Evolutionary conservation across 78 protist genomes (phyloP).

Genomic region (Paratrimastix pyriformis): DNA sequence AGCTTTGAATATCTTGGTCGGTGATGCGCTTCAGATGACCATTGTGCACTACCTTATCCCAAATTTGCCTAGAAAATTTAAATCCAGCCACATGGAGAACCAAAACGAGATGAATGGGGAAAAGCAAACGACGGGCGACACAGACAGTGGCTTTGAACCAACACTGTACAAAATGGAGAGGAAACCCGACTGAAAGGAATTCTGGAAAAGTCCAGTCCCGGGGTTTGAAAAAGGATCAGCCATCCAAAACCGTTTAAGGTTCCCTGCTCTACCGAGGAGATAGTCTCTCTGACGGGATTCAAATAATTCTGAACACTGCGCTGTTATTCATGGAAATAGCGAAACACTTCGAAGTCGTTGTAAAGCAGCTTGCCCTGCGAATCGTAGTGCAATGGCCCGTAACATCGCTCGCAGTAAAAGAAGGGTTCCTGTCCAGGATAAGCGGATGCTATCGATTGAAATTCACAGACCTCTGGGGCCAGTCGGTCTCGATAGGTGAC

Average conservation of each 20-base stretch:
- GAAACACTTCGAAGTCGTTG: not conserved
- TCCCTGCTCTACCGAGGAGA: too few relatives aligned
- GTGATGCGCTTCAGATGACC: conserved; percentile 87
- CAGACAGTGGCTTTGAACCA: conserved; percentile 76
- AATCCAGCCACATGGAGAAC: not conserved
- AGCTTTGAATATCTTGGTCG: conserved; percentile 79
- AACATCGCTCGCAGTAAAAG: conserved; percentile 11
- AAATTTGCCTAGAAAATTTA: too few relatives aligned
- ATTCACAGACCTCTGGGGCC: too few relatives aligned
- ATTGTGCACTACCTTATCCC: conserved; percentile 41
- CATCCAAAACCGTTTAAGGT: not conserved
- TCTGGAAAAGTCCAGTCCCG: conserved; percentile 59
- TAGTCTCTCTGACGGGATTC: too few relatives aligned
- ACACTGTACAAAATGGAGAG: conserved; percentile 81
- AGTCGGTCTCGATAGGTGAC: too few relatives aligned
- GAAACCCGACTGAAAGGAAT: conserved; percentile 84
- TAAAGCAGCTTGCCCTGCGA: not conserved
- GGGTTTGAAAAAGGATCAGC: not conserved
- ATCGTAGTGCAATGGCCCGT: not conserved
- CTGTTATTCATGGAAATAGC: conserved; percentile 14
- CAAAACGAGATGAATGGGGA: not conserved
- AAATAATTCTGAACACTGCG: too few relatives aligned
- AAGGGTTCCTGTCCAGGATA: conserved; percentile 6
- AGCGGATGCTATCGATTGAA: too few relatives aligned
- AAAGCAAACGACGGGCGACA: not conserved